A percentile compares a stretch with the other conserved stretches of the same genome.
Evolutionary conservation across 2,329 filamentous ascomycete genomes (phyloP).

Genomic region (Harringtonia aguacate): DNA sequence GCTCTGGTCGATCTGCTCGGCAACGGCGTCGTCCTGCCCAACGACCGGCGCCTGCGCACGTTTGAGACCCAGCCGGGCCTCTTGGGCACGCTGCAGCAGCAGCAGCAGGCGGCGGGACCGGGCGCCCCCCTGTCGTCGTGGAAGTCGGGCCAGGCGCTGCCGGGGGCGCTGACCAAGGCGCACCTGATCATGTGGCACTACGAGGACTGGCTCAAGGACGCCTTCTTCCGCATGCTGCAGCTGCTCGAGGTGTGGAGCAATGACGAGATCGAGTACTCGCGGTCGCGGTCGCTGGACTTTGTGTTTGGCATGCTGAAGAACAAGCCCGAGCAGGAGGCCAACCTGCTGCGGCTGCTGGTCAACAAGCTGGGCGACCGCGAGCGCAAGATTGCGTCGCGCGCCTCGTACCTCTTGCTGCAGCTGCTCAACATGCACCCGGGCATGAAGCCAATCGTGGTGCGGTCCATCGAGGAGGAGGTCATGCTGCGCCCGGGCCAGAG

Average conservation of each 20-base stretch:
- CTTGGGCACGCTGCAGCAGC: constrained; percentile 53
- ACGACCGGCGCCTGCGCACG: constrained; percentile 66
- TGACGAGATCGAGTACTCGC: constrained; percentile 90
- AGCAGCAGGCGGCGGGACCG: constrained; percentile 24
- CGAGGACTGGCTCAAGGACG: constrained; percentile 90
- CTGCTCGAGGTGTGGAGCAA: constrained; percentile 86
- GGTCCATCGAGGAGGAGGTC: constrained; percentile 75
- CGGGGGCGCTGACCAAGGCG: constrained; percentile 59
- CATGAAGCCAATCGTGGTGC: constrained; percentile 87
- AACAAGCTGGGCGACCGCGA: constrained; percentile 96
- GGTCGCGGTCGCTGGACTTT: constrained; percentile 78
- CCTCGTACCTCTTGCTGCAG: constrained; percentile 89
- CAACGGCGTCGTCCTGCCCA: constrained; percentile 74
- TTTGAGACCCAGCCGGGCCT: constrained; percentile 75
- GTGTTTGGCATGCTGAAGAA: constrained; percentile 86
- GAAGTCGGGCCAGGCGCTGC: constrained; percentile 59
- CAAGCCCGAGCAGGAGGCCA: constrained; percentile 95
- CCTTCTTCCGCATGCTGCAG: constrained; percentile 89
- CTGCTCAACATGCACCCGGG: constrained; percentile 78
- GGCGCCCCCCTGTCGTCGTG: constrained; percentile 40
- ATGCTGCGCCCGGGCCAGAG: constrained; percentile 81
- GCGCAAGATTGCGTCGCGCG: constrained; percentile 87
- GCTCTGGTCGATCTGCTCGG: constrained; percentile 92
- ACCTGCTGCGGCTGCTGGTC: constrained; percentile 78
- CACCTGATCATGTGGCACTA: constrained; percentile 85